A percentile compares a stretch with the other conserved stretches of the same genome.
Evolutionary conservation across 768 basidiomycete genomes (phyloP).

Genomic region (Suillus plorans): DNA sequence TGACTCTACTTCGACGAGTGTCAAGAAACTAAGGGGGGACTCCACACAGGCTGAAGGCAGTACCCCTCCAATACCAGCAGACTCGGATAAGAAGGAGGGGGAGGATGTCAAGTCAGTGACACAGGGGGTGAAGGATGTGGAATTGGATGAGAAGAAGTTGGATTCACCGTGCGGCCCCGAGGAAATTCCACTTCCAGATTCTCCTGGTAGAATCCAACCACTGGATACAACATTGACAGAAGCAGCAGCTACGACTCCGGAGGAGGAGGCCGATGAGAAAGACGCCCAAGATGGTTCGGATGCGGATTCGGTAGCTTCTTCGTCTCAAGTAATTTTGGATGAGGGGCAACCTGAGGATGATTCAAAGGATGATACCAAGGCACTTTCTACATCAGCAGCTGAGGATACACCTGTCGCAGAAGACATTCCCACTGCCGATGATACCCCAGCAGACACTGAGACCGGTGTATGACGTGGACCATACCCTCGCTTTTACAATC

Average conservation of each 20-base stretch:
- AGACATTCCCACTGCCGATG: slow-evolving; percentile 10
- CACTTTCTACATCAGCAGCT: slow-evolving; percentile 4
- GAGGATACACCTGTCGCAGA: slow-evolving; percentile 11
- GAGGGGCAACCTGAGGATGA: slow-evolving; percentile 8
- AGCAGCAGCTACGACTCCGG: slow-evolving; percentile 4
- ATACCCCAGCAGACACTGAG: slow-evolving; percentile 11
- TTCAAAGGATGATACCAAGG: slow-evolving; percentile 6
- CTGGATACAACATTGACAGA: slow-evolving; percentile 14
- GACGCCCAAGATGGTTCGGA: slow-evolving; percentile 10
- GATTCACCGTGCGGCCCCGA: slow-evolving; percentile 25
- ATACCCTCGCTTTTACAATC: not conserved
- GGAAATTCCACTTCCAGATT: slow-evolving; percentile 38
- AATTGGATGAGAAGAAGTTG: slow-evolving; percentile 44
- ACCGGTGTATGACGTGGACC: not conserved
- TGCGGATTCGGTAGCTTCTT: slow-evolving; percentile 25
- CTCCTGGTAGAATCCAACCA: slow-evolving; percentile 28
- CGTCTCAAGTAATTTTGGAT: slow-evolving; percentile 10
- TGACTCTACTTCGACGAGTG: slow-evolving; percentile 23
- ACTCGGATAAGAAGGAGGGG: slow-evolving; percentile 30
- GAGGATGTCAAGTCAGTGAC: slow-evolving; percentile 70
- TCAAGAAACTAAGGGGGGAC: slow-evolving; percentile 46
- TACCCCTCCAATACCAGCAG: slow-evolving; percentile 20
- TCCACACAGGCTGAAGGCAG: slow-evolving; percentile 31
- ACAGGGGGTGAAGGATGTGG: slow-evolving; percentile 66
- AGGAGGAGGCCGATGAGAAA: slow-evolving; percentile 15